Evolutionary conservation across 495 filamentous ascomycete species (phyloP), one percentile per base, ranked within the genome.

Genomic region (Rhypophila decipiens): DNA sequence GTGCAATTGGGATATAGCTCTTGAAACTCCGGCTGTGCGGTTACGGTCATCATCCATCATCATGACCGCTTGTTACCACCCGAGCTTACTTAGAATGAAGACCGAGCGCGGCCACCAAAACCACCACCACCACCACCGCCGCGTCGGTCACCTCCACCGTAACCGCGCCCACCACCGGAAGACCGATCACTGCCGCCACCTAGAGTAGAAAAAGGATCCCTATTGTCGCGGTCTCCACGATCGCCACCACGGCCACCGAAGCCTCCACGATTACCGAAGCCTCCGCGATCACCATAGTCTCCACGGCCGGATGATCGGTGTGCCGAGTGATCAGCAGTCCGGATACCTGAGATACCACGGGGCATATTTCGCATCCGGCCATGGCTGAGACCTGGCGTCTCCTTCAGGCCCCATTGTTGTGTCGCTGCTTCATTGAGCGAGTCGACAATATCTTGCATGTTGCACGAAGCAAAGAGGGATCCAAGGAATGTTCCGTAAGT

Each of bases 381-480:
- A 3, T 3, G 27, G 7, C 7, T 13, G 8, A 95, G 53, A 2
- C 50, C 49, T 1, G 88, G 88, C 9, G 77, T 72, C 45, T 72
- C 49, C 0, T 65, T 45, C 70, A 86, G 69, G 9, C 83, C 80
- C 71, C 82, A 88, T 2, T 78, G 82, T 27, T 77, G 64, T 19
- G 63, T 59, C 35, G 76, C 70, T 57, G 82, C 74, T n/a, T 76
- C 61, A 61, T 90, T 89, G 45, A 93, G 59, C 4, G 68, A 60
- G 3, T 72, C 39, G 12, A 88, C 61, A 20, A 82, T 42, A 3
- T 52, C 51, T 2, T 61, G 53, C 24, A 64, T 67, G 46, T 66
- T 39, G 27, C 61, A 35, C 13, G 55, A 43, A 69, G 65, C 43
- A 72, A 53, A 39, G 44, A 53, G 45, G 5, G 73, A 50, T 61